Percentiles rank a stretch among this genome's conserved stretches.
Evolutionary conservation across 495 filamentous ascomycete species (phyloP).

Genomic region (Clohesyomyces aquaticus): DNA sequence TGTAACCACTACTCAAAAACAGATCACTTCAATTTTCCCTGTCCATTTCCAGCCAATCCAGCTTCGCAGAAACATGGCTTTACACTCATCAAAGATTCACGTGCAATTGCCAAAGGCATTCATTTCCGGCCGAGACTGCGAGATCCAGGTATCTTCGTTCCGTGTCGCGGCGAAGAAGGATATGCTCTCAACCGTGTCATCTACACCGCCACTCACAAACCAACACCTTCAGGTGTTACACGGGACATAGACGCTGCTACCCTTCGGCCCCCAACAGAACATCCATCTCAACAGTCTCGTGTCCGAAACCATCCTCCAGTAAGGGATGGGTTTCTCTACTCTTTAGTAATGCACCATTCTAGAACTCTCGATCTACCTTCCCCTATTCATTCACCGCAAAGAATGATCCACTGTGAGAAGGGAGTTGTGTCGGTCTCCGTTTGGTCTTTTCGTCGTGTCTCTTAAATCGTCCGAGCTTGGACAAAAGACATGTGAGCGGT

Average conservation of each 20-base stretch:
- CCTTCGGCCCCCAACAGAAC: neutral
- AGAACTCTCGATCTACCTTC: neutral
- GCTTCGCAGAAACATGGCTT: too few relatives aligned
- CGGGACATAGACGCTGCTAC: slow-evolving; percentile 25
- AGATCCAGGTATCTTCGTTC: too few relatives aligned
- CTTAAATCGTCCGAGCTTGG: slow-evolving; percentile 14
- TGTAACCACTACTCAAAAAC: too few relatives aligned
- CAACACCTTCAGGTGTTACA: slow-evolving; percentile 1
- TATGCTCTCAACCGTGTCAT: neutral
- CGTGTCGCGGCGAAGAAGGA: neutral
- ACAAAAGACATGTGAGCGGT: slow-evolving; percentile 1
- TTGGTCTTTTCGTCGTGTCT: slow-evolving; percentile 4
- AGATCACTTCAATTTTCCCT: too few relatives aligned
- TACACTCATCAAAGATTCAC: too few relatives aligned
- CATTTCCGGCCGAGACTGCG: too few relatives aligned
- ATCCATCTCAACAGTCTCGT: neutral
- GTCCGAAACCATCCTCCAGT: slow-evolving; percentile 17
- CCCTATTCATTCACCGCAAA: neutral
- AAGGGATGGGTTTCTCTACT: neutral
- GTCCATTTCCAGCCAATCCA: too few relatives aligned
- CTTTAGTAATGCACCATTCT: neutral
- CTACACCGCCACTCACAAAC: neutral
- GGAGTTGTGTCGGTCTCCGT: slow-evolving; percentile 22
- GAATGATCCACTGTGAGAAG: too few relatives aligned
- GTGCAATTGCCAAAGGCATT: too few relatives aligned